Conservation (phyloP, 179 eudicot genomes). For the Monotropa hypopitys region DNA sequence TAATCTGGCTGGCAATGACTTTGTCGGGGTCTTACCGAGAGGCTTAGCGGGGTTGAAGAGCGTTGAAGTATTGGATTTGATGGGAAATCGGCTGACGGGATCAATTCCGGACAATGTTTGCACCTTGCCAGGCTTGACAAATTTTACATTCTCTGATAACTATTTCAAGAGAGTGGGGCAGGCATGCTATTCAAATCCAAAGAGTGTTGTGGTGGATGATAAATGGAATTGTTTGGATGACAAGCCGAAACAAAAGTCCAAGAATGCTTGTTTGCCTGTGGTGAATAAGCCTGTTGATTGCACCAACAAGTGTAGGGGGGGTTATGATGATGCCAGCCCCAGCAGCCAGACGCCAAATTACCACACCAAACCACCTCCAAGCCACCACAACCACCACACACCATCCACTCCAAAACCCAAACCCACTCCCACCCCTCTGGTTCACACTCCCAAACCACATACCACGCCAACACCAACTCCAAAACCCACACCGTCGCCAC, state of each 20-base stretch:
- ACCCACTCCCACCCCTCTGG: constrained; percentile 4
- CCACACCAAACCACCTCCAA: background rate
- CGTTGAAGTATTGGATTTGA: constrained; percentile 29
- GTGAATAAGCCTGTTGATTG: constrained; percentile 32
- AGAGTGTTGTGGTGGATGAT: constrained; percentile 12
- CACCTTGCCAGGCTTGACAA: constrained; percentile 25
- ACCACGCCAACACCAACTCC: background rate
- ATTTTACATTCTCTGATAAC: constrained; percentile 28
- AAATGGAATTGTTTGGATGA: constrained; percentile 38
- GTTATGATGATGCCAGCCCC: constrained; percentile 1
- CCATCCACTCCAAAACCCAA: background rate
- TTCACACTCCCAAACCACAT: background rate
- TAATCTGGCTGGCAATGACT: constrained; percentile 35
- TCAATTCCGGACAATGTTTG: constrained; percentile 38
- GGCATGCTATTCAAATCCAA: constrained; percentile 22
- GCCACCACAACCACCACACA: constrained; percentile 5
- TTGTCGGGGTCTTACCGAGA: constrained; percentile 44
- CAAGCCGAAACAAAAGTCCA: constrained; percentile 32
- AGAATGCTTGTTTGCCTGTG: constrained; percentile 18
- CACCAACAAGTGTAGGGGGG: constrained; percentile 12
- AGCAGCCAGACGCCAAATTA: background rate
- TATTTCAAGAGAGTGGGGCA: constrained; percentile 32
- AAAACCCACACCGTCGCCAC: constrained; percentile 3
- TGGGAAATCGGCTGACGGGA: constrained; percentile 38
- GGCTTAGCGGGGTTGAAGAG: constrained; percentile 21